Evolutionary conservation across 257 asterid species (phyloP), one percentile per base, ranked within the genome.

Genomic region (Salvia rosmarinus): DNA sequence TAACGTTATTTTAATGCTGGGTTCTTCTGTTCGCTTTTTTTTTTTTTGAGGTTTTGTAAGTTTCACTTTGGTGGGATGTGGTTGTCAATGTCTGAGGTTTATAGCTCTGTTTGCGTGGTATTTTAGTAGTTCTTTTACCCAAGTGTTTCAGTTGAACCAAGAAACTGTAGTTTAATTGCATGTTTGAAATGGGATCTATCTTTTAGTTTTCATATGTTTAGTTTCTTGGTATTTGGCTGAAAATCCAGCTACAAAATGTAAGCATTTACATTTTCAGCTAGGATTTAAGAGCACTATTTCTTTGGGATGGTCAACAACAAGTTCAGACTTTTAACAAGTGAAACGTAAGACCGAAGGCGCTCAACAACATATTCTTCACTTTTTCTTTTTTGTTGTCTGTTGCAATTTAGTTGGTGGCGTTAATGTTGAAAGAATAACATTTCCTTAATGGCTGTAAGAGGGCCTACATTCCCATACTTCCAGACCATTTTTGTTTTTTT

Each of bases 61-160:
- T 59, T 72, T 64, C 50, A 37, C 35, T 50, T 74, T 70, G 80
- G 76, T 58, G 46, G 66, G 59, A 58, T 82, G 62, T 74, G 68
- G 44, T 65, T 77, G 85, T 71, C 51, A 16, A 50, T 65, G 16
- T 64, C 55, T 61, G 71, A 42, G 69, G 66, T 75, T 68, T 64
- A 30, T 9, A 55, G 43, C 4, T 9, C 30, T 57, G 25, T 14
- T 43, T 20, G 6, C 55, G 25, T 40, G 34, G 2, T 40, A 43
- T 64, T 67, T 63, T 28, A 55, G 44, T 7, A 37, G 39, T 55
- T 59, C 5, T 62, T 52, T 75, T 9, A 17, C 40, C 42, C 56
- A 13, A 62, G 43, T 25, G 13, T 4, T 39, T 66, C 17, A 60
- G 60, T 20, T 54, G 65, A 52, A 40, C 57, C 42, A 58, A 59